Evolutionary conservation across 106 monocot species (phyloP), one percentile per base, ranked within the genome.

Genomic region (Platanthera guangdongensis): DNA sequence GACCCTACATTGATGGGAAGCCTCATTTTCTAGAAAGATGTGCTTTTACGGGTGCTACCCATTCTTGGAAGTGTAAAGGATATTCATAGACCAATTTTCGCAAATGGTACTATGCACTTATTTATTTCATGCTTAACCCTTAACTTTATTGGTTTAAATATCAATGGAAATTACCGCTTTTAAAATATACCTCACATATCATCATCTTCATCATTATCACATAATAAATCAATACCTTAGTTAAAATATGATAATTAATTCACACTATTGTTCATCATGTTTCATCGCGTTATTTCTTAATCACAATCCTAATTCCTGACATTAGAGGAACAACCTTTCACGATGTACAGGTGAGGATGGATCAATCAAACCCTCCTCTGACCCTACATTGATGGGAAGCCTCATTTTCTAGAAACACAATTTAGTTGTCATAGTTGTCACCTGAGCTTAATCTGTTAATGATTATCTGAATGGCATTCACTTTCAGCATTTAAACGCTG

Each of bases 401-500:
- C 25, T 60, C 30, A 5, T 47, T 15, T 9, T 10, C 30, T 16
- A 48, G 0, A 15, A 47, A 16, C 47, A 63, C 16, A 62, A 73
- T 54, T 47, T 48, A 25, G 9, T 74, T 51, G 46, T 73, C 19
- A 49, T 49, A n/a, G 30, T 81, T 78, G 30, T 82, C 15, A 25
- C 9, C 2, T 57, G 62, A 67, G 8, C 49, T 18, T 19, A 68
- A 51, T 19, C 83, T 65, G 7, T 65, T 5, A 52, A 22, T 64
- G 22, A 8, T 32, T 16, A 25, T 51, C n/a, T 69, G 30, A 7
- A 76, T 63, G 25, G 68, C 32, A 52, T 75, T 62, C 65, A 16
- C 72, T 84, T 79, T 1, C 79, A 99, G 97, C 97, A 72, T 88
- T 99, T 57, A 91, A 88, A 71, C 92, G 97, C 78, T 99, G 97